A percentile compares a stretch with the other conserved stretches of the same genome.
These are phyloP conservation scores for Chromosphaera perkinsii DNA, from an alignment of 208 protist genomes.

Conservation along the genomic window DNA sequence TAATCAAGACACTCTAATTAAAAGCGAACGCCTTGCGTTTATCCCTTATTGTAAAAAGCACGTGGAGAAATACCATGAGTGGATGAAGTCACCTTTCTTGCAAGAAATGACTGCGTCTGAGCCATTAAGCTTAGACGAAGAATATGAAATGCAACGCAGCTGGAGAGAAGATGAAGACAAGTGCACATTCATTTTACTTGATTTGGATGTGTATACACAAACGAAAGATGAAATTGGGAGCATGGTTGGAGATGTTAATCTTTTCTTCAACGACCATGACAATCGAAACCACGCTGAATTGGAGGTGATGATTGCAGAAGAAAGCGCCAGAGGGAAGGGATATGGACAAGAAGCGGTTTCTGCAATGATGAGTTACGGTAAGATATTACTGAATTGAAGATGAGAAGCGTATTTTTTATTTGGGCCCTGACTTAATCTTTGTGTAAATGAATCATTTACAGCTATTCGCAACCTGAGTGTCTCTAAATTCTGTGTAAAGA, in stretches of 20 bases:
- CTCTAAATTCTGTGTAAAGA: conserved; percentile 26
- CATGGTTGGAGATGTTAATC: conserved; percentile 42
- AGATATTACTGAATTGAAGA: background rate
- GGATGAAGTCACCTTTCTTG: conserved; percentile 31
- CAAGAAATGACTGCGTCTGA: conserved; percentile 31
- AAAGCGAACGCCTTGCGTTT: too few species aligned
- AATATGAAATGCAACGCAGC: conserved; percentile 34
- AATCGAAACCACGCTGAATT: conserved; percentile 23
- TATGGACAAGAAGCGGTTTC: conserved; percentile 14
- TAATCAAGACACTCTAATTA: too few species aligned
- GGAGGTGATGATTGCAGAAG: conserved; percentile 40
- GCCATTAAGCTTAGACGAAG: conserved; percentile 34
- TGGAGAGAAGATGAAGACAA: conserved; percentile 37
- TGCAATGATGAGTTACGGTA: conserved; percentile 30
- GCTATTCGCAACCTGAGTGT: background rate
- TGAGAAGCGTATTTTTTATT: background rate
- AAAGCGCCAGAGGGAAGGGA: conserved; percentile 4
- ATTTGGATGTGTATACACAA: background rate
- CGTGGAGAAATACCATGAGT: conserved; percentile 31
- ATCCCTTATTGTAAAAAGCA: conserved; percentile 27
- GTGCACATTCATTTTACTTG: conserved; percentile 35
- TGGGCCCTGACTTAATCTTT: background rate
- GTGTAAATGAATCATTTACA: conserved; percentile 1
- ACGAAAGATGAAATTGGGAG: background rate
- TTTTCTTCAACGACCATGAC: conserved; percentile 34